Evolutionary conservation across 805 yeast genomes (phyloP), one percentile per base, ranked within the genome.

Genomic region (Priceomyces melissophilus): DNA sequence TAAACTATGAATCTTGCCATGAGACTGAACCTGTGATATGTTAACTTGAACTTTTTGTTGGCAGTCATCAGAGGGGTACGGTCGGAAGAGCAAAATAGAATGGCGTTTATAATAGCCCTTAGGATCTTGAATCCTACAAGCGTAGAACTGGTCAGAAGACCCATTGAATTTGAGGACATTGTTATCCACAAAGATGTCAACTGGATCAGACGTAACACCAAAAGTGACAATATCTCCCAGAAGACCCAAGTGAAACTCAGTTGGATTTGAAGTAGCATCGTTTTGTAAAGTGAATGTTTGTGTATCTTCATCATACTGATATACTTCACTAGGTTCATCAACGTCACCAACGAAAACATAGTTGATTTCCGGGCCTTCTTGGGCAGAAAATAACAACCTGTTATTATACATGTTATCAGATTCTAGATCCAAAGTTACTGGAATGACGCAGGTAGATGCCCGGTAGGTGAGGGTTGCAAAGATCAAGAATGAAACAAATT

Each of bases 301-400:
- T 23, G 29, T 27, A 3, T 32, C 35, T 10, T 44, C 47, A 28
- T 55, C 54, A 47, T 58, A 64, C 34, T 46, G 38, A 26, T 57
- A 47, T 11, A 43, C 44, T n/a, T n/a, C n/a, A n/a, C n/a, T n/a
- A n/a, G n/a, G n/a, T 23, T 45, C 48, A 8, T 8, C 25, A 20
- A 5, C 8, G 25, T 20, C 25, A 20, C 58, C 59, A 34, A 65
- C 44, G 56, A 65, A 61, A 28, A 65, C 48, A 54, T 69, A 73
- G 58, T 62, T 55, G 44, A 68, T 52, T 39, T 66, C 77, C 38
- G 77, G 77, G 48, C 76, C 77, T 50, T 65, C 72, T 49, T 71
- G 77, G 31, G 42, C 43, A 25, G 60, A 44, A 37, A 52, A 43
- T 30, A 68, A 42, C 35, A 58, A 61, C 12, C 52, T 40, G 30